Evolutionary conservation across 1,139 yeast species (phyloP), one percentile per base, ranked within the genome.

Genomic region (Nakaseomyces uthaithaninus): DNA sequence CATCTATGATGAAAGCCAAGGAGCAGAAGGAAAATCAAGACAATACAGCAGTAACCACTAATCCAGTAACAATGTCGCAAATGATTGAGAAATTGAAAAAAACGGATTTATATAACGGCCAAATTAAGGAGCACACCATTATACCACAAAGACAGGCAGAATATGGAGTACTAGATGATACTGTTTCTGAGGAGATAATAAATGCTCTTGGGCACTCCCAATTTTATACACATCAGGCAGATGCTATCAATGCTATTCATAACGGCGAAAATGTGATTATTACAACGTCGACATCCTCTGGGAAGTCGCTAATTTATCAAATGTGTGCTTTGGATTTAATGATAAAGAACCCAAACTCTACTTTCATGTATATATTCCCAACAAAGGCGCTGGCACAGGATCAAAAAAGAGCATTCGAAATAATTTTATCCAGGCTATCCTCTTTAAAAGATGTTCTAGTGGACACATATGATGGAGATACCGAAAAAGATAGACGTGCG

Each of bases 341-440:
- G 4, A 64, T 68, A 26, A 49, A 55, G 5, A 73, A 75, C 41
- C 72, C 74, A 3, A 69, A 74, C 5, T 63, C 83, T 0, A 83
- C 95, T 0, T 86, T 95, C 3, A 69, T 93, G 65, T 86, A 84
- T 52, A 78, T 91, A 7, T 91, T 91, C 54, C 98, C 99, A 1
- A 91, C 99, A 0, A 91, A 91, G 55, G 98, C 99, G 0, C 67
- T 91, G 37, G 97, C 98, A 0, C 98, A 91, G 57, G 98, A 91
- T 65, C 99, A 91, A 61, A 80, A 80, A 53, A 67, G 95, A 39
- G 80, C 94, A 11, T 67, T 93, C 41, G 69, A 71, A 39, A 75
- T 72, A 24, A 65, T 87, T n/a, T 64, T 85, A 20, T 65, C 80
- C 34, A 70, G 71, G 0, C 44, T 63, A 2, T 58, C 65, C 27